A percentile compares a stretch with the other conserved stretches of the same genome.
Evolutionary conservation across 2,329 filamentous ascomycete genomes (phyloP).

Genomic region (Fusarium domesticum): DNA sequence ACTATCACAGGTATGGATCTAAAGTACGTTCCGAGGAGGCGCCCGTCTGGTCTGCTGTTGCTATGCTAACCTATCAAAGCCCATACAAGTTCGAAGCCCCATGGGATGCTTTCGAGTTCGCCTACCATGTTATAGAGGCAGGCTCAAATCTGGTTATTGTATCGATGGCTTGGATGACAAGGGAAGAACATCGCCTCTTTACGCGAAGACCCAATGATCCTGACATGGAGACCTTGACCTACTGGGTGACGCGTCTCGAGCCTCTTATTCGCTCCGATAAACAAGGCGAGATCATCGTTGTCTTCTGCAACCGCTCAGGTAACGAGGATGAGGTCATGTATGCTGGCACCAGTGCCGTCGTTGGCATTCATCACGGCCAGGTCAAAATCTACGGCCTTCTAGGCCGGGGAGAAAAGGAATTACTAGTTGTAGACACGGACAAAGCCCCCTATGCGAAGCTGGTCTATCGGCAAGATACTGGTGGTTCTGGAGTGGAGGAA

Average conservation of each 20-base stretch:
- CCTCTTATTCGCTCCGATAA: constrained; percentile 55
- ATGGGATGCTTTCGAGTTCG: constrained; percentile 43
- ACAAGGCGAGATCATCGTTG: constrained; percentile 60
- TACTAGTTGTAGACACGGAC: constrained; percentile 65
- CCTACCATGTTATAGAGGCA: constrained; percentile 54
- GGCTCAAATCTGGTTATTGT: constrained; percentile 63
- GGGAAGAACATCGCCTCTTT: constrained; percentile 46
- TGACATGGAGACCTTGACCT: constrained; percentile 69
- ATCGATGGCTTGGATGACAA: constrained; percentile 76
- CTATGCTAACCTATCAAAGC: constrained; percentile 19
- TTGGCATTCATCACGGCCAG: constrained; percentile 63
- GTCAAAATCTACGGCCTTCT: constrained; percentile 68
- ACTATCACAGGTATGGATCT: constrained; percentile 45
- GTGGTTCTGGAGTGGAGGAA: background rate
- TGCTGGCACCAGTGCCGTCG: constrained; percentile 69
- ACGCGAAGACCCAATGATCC: constrained; percentile 53
- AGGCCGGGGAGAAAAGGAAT: constrained; percentile 65
- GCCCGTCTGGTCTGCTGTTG: background rate
- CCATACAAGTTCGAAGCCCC: constrained; percentile 40
- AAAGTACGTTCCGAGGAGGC: constrained; percentile 43
- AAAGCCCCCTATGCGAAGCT: constrained; percentile 45
- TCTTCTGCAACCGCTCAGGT: constrained; percentile 70
- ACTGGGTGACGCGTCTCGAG: constrained; percentile 71
- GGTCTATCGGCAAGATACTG: constrained; percentile 27
- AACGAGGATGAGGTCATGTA: constrained; percentile 64